These are phyloP conservation scores for Rhizophlyctis rosea DNA, from an alignment of 192 early-diverging fungal species.

Conservation along the genomic window DNA sequence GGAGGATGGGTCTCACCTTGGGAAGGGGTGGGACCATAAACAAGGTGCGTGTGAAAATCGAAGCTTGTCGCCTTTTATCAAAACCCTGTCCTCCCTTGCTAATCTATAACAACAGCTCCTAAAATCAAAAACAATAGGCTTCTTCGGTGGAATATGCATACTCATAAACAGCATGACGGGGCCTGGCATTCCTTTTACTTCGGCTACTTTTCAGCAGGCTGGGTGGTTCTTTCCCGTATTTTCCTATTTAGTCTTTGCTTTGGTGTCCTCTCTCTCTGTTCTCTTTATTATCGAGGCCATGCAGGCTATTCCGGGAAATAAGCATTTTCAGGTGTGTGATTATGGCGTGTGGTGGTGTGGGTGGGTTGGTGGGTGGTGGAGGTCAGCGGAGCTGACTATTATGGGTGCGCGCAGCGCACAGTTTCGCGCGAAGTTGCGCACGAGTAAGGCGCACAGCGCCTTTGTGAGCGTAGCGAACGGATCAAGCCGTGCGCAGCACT, in stretches of 20 bases:
- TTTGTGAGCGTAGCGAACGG: too few species aligned
- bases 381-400: too few species aligned
- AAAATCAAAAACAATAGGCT: conserved; percentile 43
- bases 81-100: conserved; percentile 3
- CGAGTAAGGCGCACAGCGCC: too few species aligned
- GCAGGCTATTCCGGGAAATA: conserved; percentile 59
- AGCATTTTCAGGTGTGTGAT: conserved; percentile 41
- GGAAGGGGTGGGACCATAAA: background rate
- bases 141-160: conserved; percentile 44
- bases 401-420: too few species aligned
- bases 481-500: too few species aligned
- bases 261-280: conserved; percentile 44
- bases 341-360: background rate
- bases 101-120: conserved; percentile 27
- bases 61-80: background rate
- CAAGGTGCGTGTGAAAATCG: background rate
- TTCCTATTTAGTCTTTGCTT: conserved; percentile 35
- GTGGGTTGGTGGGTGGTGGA: too few species aligned
- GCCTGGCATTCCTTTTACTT: conserved; percentile 45
- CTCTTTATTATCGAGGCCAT: conserved; percentile 60
- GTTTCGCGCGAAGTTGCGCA: too few species aligned
- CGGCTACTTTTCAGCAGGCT: conserved; percentile 39
- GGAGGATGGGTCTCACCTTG: conserved; percentile 6
- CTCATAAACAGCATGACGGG: conserved; percentile 55
- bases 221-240: conserved; percentile 38